phyloP scores from a whole-genome alignment of 306 rosid genomes.

The Canavalia gladiata region DNA sequence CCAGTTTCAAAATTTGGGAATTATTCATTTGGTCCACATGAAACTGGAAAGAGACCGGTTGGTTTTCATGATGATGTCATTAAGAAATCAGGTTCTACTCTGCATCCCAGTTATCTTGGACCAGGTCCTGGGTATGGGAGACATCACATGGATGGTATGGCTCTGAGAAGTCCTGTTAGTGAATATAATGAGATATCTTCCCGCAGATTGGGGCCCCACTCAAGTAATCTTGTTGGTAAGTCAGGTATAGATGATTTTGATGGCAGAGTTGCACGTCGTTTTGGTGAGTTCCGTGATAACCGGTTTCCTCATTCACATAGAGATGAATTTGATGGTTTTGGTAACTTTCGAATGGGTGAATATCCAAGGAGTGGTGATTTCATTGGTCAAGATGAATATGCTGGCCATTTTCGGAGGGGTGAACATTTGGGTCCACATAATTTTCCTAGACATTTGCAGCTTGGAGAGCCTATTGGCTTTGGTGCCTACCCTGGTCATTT shows the following conservation, averaged over 20 bases:
- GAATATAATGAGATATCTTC: slow-evolving; percentile 69
- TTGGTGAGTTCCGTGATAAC: slow-evolving; percentile 77
- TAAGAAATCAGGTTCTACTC: slow-evolving; percentile 61
- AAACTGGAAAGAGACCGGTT: slow-evolving; percentile 65
- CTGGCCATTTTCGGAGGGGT: slow-evolving; percentile 65
- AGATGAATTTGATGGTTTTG: slow-evolving; percentile 82
- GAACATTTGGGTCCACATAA: slow-evolving; percentile 78
- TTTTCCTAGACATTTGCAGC: slow-evolving; percentile 67
- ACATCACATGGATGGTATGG: slow-evolving; percentile 67
- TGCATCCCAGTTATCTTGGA: slow-evolving; percentile 68
- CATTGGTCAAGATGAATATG: slow-evolving; percentile 68
- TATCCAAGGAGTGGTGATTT: slow-evolving; percentile 70
- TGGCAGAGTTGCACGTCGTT: slow-evolving; percentile 70
- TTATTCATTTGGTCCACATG: slow-evolving; percentile 65
- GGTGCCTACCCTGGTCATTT: slow-evolving; percentile 72
- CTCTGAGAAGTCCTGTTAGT: slow-evolving; percentile 72
- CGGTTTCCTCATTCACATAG: slow-evolving; percentile 72
- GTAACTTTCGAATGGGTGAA: slow-evolving; percentile 75
- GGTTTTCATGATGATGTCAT: slow-evolving; percentile 61
- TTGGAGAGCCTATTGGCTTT: slow-evolving; percentile 75
- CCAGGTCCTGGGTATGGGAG: slow-evolving; percentile 65
- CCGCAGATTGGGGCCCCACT: slow-evolving; percentile 56
- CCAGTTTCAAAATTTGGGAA: slow-evolving; percentile 63
- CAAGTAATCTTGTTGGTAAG: slow-evolving; percentile 63
- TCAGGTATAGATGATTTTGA: slow-evolving; percentile 73